phyloP scores from a whole-genome alignment of 2,329 filamentous ascomycete genomes.

The Ustilaginoidea virens region DNA sequence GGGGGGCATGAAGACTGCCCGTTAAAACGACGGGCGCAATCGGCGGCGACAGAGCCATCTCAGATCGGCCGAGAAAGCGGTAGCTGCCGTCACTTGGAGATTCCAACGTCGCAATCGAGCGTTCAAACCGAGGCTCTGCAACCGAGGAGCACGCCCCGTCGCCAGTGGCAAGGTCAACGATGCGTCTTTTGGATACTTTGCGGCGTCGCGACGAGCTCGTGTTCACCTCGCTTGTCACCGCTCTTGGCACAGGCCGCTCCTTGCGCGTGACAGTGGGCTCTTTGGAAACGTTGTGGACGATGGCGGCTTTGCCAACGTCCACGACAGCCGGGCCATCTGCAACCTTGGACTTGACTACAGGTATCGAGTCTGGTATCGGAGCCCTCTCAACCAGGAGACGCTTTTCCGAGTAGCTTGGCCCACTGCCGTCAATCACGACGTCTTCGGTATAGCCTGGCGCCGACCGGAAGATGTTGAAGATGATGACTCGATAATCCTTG shows the following conservation, averaged over 20 bases:
- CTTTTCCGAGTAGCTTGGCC: conserved; percentile 72
- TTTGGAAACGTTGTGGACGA: conserved; percentile 35
- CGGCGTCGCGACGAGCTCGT: conserved; percentile 44
- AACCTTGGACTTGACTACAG: conserved; percentile 56
- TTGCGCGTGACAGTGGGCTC: conserved; percentile 42
- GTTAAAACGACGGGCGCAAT: conserved; percentile 14
- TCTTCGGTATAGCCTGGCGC: conserved; percentile 85
- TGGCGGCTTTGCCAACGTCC: conserved; percentile 52
- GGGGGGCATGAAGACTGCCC: conserved; percentile 15
- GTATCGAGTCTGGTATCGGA: conserved; percentile 59
- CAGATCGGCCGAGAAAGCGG: conserved; percentile 26
- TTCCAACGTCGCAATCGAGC: conserved; percentile 8
- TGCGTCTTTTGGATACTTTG: conserved; percentile 44
- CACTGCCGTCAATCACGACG: conserved; percentile 71
- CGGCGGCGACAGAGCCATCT: conserved; percentile 18
- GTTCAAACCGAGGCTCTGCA: conserved; percentile 10
- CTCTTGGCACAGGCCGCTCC: conserved; percentile 36
- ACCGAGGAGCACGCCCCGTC: conserved; percentile 20
- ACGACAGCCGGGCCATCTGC: conserved; percentile 47
- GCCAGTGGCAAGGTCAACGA: conserved; percentile 46
- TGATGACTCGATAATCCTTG: conserved; percentile 68
- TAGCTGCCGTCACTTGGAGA: conserved; percentile 23
- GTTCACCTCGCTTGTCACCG: conserved; percentile 41
- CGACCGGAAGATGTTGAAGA: conserved; percentile 90
- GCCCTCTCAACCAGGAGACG: conserved; percentile 72